Base-by-base conservation (phyloP, 192 early-diverging fungal genomes). In the Backusella tuberculispora region DNA sequence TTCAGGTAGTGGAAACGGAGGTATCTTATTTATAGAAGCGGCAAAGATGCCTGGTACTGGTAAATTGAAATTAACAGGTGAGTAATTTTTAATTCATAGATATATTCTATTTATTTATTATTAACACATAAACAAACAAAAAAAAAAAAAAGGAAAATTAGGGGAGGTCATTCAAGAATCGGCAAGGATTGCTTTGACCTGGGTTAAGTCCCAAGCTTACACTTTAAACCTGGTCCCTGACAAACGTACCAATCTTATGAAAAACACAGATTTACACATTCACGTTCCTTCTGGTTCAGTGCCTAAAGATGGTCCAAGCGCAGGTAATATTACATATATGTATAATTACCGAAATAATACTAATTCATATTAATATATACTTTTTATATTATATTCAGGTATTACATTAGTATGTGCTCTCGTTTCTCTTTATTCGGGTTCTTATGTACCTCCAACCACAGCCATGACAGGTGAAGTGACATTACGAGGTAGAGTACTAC, bases 391-490 rank as follows among this genome's bases (percentile, higher is more conserved):
- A 4, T 15, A n/a, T 3, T 34, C 12, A 80, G 81, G 81, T 65
- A 81, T 94, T 40, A 87, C 95, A 1, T 88, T 96, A 45, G 88
- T 89, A 7, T 93, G 91, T 46, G 87, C 95, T 0, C 81, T 96
- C 42, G 90, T 96, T 0, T 95, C 94, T 13, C 84, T 96, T 69
- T 88, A 92, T 72, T 86, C 86, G 15, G 83, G 81, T n/a, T 76
- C 75, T 42, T 80, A 80, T 44, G 89, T 95, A 0, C 85, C 79
- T 17, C 73, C 81, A 3, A 86, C 82, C 24, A 84, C 86, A 10
- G 90, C 90, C 37, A 96, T 95, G 95, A 96, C 95, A 4, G 95
- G 95, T 47, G 95, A 96, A 80, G 86, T 96, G 45, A 92, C 95
- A 0, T 81, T 95, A 10, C 87, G 92, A 13, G 95, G 95, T 6